Base-by-base conservation (phyloP, 352 stramenopile species). In the Phytophthora pinifolia region DNA sequence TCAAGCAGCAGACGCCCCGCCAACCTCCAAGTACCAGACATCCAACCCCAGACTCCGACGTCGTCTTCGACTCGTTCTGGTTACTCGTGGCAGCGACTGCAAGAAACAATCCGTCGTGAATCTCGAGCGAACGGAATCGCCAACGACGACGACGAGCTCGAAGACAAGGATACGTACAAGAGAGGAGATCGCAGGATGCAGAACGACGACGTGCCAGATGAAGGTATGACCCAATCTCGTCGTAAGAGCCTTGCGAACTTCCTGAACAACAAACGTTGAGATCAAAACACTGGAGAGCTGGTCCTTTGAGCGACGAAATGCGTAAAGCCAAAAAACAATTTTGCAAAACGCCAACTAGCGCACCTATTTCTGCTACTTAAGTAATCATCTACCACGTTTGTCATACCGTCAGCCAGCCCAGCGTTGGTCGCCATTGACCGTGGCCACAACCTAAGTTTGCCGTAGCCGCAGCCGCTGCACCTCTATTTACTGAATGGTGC, bases 61-160 rank as follows among this genome's bases (percentile, higher is more conserved):
- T 15, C 37, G 7, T 51, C 62, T 44, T 54, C 53, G 4, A 59
- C 6, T 49, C 65, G 67, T 17, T 38, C 67, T 17, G 79, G 76
- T n/a, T 92, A 92, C 62, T 90, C 79, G 41, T 92, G 83, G 83
- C 65, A 82, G 25, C 62, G 79, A 42, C 67, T 92, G 2, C 83
- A 92, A 55, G 83, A 90, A 48, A 90, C 78, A 0, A 79, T 90
- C 37, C 67, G 65, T 27, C 76, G 64, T 30, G 79, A 92, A 63
- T 92, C 79, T 5, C 72, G 74, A 30, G 75, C 65, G 20, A 65
- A 89, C n/a, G 74, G 78, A 5, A 70, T 89, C 42, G 55, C 70
- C 12, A 71, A 76, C 18, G 67, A 81, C 8, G 65, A 79, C 4
- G 70, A 77, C 9, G 76, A 35, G 4, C 50, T 64, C 27, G 62